These are phyloP conservation scores for Metarhizium anisopliae DNA, from an alignment of 2,329 filamentous ascomycete species.

Conservation along the genomic window DNA sequence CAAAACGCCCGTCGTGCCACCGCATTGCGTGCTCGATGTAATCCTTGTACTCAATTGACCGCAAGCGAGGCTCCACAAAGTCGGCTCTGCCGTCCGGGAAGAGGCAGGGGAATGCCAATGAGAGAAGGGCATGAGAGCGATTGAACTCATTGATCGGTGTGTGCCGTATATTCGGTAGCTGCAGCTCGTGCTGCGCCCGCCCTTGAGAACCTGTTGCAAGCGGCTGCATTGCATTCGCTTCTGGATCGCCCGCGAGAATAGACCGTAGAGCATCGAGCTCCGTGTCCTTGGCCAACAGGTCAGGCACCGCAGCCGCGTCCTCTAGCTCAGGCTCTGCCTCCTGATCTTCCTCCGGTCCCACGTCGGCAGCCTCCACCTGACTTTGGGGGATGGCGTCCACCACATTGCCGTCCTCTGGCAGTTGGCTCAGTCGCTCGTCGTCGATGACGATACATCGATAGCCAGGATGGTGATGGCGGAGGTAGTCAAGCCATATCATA, in stretches of 20 bases:
- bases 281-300: constrained; percentile 5
- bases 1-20: too few relatives aligned
- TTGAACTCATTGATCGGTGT: too few relatives aligned
- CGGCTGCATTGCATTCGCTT: not conserved
- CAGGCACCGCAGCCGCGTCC: not conserved
- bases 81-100: too few relatives aligned
- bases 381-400: not conserved
- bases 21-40: too few relatives aligned
- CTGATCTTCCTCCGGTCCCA: not conserved
- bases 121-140: too few relatives aligned
- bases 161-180: too few relatives aligned
- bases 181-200: not conserved
- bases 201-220: not conserved
- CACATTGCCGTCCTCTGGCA: constrained; percentile 4
- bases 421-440: constrained; percentile 2
- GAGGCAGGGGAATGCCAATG: too few relatives aligned
- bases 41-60: too few relatives aligned
- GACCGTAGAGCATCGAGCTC: constrained; percentile 4
- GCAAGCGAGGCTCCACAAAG: too few relatives aligned
- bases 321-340: too few relatives aligned
- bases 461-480: not conserved
- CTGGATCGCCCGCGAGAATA: constrained; percentile 1
- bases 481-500: constrained; percentile 5
- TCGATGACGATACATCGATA: not conserved
- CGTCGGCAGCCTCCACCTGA: not conserved